phyloP scores from a whole-genome alignment of 495 filamentous ascomycete species.

The Lichenothelia convexa region DNA sequence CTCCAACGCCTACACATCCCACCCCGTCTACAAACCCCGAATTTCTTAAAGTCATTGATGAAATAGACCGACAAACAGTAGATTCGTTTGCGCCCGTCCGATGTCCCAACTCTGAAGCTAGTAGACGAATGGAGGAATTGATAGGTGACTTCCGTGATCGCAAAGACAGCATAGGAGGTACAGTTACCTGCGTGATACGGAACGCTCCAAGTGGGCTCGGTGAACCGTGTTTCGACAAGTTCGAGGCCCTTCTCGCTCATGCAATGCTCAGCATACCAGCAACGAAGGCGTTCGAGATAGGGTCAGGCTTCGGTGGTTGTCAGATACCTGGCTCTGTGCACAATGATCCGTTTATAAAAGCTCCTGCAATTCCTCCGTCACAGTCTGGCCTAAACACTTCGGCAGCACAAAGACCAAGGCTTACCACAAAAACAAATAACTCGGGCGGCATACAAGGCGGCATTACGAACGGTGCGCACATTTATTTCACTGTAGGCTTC shows the following conservation, averaged over 20 bases:
- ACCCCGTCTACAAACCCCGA: slow-evolving; percentile 60
- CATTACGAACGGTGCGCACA: slow-evolving; percentile 82
- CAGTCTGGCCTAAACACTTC: slow-evolving; percentile 1
- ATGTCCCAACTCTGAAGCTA: slow-evolving; percentile 52
- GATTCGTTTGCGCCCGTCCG: slow-evolving; percentile 71
- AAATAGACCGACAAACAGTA: slow-evolving; percentile 58
- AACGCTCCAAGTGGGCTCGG: slow-evolving; percentile 78
- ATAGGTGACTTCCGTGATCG: slow-evolving; percentile 68
- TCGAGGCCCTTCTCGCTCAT: slow-evolving; percentile 84
- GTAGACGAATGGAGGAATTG: slow-evolving; percentile 54
- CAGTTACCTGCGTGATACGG: slow-evolving; percentile 88
- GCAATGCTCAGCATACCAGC: slow-evolving; percentile 96
- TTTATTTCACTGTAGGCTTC: slow-evolving; percentile 93
- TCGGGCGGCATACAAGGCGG: slow-evolving; percentile 93
- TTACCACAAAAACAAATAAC: slow-evolving; percentile 91
- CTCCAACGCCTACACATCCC: slow-evolving; percentile 57
- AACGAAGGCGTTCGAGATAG: slow-evolving; percentile 93
- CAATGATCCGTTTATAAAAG: slow-evolving; percentile 74
- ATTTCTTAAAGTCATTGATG: slow-evolving; percentile 59
- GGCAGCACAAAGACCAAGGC: slow-evolving; percentile 21
- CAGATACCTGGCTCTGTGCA: slow-evolving; percentile 77
- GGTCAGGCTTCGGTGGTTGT: slow-evolving; percentile 80
- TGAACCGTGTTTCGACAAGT: slow-evolving; percentile 91
- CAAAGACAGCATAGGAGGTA: slow-evolving; percentile 85
- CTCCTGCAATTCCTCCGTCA: slow-evolving; percentile 19